Evolutionary conservation across 108 stramenopile species (phyloP), one percentile per base, ranked within the genome.

Genomic region (Parmales sp.): DNA sequence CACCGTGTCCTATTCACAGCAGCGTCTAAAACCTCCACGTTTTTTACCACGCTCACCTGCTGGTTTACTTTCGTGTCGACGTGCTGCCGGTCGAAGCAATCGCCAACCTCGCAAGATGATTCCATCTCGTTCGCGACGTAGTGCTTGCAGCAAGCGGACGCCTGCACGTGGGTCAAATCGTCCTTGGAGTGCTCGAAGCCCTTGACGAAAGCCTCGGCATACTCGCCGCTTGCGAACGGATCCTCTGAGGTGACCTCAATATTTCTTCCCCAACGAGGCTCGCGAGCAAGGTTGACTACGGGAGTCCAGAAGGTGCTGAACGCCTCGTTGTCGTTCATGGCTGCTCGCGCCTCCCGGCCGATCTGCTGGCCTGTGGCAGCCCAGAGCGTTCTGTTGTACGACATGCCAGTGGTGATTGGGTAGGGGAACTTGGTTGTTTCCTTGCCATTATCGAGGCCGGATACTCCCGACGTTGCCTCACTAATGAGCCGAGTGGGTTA

Each of bases 81-180:
- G 39, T 64, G 29, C n/a, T 68, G 66, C 1, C 75, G 38, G 31
- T 39, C 66, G 6, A 39, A 18, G 20, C 65, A 31, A 25, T 72
- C 19, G 41, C 64, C 60, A 37, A 72, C 48, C 63, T 72, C 66
- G 13, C 31, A 11, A 36, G 49, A 48, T 1, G 41, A 49, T 26
- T 65, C 64, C 22, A 65, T 38, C 38, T 65, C 64, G 39, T 67
- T 67, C 9, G 76, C 76, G 1, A 68, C 72, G 45, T 54, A 77
- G 48, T 77, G 76, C 69, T 77, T 77, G 72, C 72, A 74, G 51
- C 69, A 69, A 4, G 72, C 76, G 4, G 69, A 69, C 2, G 60
- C 66, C 45, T 73, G 72, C 34, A 74, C 45, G 37, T 49, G 49
- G 34, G 28, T n/a, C 18, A 50, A 50, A 45, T 70, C 69, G 9